Base-by-base conservation (phyloP, 2,329 filamentous ascomycete species). In the Zasmidium angulare region DNA sequence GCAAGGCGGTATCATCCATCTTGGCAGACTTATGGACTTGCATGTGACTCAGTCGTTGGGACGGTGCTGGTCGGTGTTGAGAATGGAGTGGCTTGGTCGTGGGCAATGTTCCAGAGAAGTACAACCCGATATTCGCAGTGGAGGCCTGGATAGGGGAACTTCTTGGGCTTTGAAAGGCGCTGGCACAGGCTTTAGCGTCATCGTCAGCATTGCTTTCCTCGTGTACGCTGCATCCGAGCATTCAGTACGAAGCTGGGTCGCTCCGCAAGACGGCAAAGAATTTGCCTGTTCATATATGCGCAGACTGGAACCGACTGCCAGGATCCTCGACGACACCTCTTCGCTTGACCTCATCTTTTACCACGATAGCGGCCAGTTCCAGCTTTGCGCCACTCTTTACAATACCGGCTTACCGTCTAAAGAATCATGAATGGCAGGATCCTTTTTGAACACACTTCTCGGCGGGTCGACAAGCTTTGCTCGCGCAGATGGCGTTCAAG, bases 1-100 rank as follows among this genome's bases (percentile, higher is more conserved):
- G 50, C 85, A 88, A 75, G 86, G 86, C 46, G 85, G 86, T 54
- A 85, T 88, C 51, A 85, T 85, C 1, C 84, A 87, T 63, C 73
- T 86, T n/a, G 67, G 81, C 36, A 77, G 85, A 59, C 56, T 77
- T 71, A 85, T 62, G 85, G 86, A 1, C 82, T 89, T 12, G 62
- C 84, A 2, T 87, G 83, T 63, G 85, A 88, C 63, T 69, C 79
- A 48, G 82, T 88, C 49, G 69, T 87, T n/a, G 85, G 86, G 62
- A 85, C 82, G 20, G 78, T 87, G 1, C 12, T 88, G 23, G 79
- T 87, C 69, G 81, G 79, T 63, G 78, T 84, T 55, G 67, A 74
- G 0, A 79, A 79, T 36, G 75, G 79, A 26, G 59, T 80, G 46
- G 52, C n/a, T 26, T 86, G 22, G 81, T 66, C 66, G 66, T 86